phyloP scores from a whole-genome alignment of 305 asterid species.

The Fraxinus xanthoxyloides region DNA sequence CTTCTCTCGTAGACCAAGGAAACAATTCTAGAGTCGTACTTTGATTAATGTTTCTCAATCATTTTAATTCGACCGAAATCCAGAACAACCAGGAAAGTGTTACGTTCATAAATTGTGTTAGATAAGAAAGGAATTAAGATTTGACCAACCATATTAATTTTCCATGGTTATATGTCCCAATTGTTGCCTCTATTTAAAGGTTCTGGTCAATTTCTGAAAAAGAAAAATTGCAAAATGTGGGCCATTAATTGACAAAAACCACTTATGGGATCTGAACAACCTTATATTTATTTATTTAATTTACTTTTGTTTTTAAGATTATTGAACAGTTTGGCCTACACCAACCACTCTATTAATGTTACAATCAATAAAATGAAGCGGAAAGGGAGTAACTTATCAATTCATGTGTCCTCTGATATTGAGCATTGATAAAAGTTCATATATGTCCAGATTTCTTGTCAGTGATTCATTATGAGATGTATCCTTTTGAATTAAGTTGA shows the following conservation, averaged over 20 bases:
- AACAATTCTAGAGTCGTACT: neutral
- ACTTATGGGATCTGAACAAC: neutral
- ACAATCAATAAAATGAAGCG: neutral
- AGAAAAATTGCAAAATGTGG: neutral
- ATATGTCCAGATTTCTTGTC: neutral
- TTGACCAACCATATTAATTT: neutral
- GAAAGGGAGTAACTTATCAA: neutral
- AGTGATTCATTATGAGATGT: neutral
- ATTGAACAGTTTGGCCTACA: neutral
- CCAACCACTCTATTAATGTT: neutral
- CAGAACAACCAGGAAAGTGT: neutral
- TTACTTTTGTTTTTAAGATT: neutral
- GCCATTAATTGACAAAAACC: neutral
- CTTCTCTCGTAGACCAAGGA: neutral
- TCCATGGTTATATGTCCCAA: neutral
- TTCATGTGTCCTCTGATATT: neutral
- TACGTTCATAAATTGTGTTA: neutral
- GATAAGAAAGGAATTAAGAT: neutral
- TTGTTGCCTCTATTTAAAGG: neutral
- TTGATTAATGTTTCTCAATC: neutral
- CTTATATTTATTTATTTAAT: neutral
- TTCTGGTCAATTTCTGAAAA: neutral
- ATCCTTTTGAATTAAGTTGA: neutral
- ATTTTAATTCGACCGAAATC: neutral
- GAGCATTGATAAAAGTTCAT: neutral